Base-by-base conservation (phyloP, 345 rosid species). In the Arabis alpina region DNA sequence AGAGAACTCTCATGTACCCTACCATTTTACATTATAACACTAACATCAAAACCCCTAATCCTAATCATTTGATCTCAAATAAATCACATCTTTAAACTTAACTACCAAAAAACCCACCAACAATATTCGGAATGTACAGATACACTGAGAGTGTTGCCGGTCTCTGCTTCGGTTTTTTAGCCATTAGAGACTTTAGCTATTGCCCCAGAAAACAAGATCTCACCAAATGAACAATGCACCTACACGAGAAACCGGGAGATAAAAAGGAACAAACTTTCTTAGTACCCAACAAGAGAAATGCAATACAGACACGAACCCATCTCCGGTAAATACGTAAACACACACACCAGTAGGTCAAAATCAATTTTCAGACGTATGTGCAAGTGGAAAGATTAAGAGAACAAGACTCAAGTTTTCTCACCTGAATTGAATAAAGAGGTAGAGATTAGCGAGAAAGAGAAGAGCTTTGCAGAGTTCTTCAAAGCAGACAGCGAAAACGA, bases 81-180 rank as follows among this genome's bases (percentile, higher is more conserved):
- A 57, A 40, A 55, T 53, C 9, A 10, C 9, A 70, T 15, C 9
- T 41, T 23, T 19, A 42, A 43, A 45, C 51, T 57, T 15, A 34
- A 39, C 19, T 39, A 11, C 49, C 37, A 3, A 44, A 45, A 65
- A 36, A 77, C 90, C 48, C 55, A 86, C 98, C 98, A 71, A 93
- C 82, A 47, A 91, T 79, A 78, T 91, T 91, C 19, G 98, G 98
- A 71, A 91, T 81, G 72, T 91, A 93, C 57, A 87, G 87, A 61
- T 93, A 91, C 10, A 91, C 97, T 3, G 89, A 74, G 24, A 89
- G 58, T 75, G 64, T 89, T 47, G 78, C 60, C 11, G 87, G 92
- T 54, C 77, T 82, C 41, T 85, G 69, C 67, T 72, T 81, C 11
- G 85, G 58, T 61, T 81, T 82, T 61, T 71, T 77, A 32, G 84